Evolutionary conservation across 352 stramenopile genomes (phyloP).

Genomic region (Phytophthora sp.): DNA sequence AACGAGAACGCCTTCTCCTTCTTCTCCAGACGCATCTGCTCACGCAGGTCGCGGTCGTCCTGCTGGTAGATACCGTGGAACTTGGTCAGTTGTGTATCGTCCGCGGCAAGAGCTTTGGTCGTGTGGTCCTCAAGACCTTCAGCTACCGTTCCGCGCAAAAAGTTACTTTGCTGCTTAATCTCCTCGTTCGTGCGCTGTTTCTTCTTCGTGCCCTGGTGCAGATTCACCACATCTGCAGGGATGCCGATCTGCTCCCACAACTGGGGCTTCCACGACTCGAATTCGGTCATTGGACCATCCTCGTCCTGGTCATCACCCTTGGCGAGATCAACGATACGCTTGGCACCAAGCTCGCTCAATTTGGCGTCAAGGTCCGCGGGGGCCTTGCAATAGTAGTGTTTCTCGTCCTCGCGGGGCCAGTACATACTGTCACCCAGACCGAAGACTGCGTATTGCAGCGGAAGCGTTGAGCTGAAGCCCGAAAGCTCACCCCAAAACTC

Average conservation of each 20-base stretch:
- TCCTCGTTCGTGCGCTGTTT: constrained; percentile 85
- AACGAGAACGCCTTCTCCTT: constrained; percentile 95
- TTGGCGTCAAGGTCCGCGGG: constrained; percentile 74
- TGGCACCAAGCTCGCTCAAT: constrained; percentile 74
- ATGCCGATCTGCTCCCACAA: constrained; percentile 82
- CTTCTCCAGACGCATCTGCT: constrained; percentile 80
- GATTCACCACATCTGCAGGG: constrained; percentile 54
- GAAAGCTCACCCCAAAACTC: constrained; percentile 79
- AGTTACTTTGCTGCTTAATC: constrained; percentile 86
- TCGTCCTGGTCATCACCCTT: constrained; percentile 86
- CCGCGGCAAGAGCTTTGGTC: constrained; percentile 69
- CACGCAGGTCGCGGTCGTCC: constrained; percentile 92
- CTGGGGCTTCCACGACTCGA: constrained; percentile 73
- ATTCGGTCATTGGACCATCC: constrained; percentile 78
- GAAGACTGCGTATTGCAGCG: constrained; percentile 80
- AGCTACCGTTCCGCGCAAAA: constrained; percentile 69
- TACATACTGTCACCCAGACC: constrained; percentile 83
- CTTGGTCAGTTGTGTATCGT: constrained; percentile 91
- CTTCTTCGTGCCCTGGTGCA: constrained; percentile 56
- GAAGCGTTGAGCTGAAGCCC: constrained; percentile 61
- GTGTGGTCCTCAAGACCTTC: constrained; percentile 72
- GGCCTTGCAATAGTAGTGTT: constrained; percentile 87
- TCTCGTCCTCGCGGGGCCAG: constrained; percentile 82
- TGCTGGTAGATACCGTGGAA: constrained; percentile 99
- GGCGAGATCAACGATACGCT: constrained; percentile 55